phyloP scores from a whole-genome alignment of 352 stramenopile species.

The Phytophthora sojae region DNA sequence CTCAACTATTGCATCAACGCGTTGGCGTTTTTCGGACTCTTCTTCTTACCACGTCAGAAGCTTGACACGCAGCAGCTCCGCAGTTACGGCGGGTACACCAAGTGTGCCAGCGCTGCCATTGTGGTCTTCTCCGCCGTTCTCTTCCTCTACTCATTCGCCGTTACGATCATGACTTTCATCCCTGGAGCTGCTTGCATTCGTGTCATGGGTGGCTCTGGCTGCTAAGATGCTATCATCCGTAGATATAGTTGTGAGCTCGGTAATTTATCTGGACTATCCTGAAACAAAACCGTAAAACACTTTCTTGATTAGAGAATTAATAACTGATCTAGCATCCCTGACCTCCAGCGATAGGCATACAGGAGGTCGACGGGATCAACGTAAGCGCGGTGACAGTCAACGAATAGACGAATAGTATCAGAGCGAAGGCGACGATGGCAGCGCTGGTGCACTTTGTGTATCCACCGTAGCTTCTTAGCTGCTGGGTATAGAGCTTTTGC shows the following conservation, averaged over 20 bases:
- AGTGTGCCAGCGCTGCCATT: slow-evolving; percentile 53
- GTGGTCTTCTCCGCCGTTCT: slow-evolving; percentile 41
- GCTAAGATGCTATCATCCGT: slow-evolving; percentile 19
- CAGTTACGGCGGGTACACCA: slow-evolving; percentile 71
- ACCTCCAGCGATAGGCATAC: background rate
- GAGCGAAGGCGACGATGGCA: background rate
- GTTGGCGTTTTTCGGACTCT: slow-evolving; percentile 38
- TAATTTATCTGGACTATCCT: background rate
- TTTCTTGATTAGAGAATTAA: background rate
- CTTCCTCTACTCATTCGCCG: slow-evolving; percentile 52
- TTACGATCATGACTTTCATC: slow-evolving; percentile 56
- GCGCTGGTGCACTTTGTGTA: background rate
- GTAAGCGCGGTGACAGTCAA: background rate
- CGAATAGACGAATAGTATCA: background rate
- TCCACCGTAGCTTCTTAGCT: background rate
- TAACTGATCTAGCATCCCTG: background rate
- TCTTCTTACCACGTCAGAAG: slow-evolving; percentile 60
- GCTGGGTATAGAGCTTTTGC: background rate
- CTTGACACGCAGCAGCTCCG: slow-evolving; percentile 67
- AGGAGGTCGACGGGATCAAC: background rate
- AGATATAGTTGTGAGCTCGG: background rate
- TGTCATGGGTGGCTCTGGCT: slow-evolving; percentile 48
- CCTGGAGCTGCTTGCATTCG: slow-evolving; percentile 35
- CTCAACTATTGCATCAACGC: slow-evolving; percentile 58
- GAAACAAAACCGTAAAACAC: background rate